Base-by-base conservation (phyloP, 2,329 filamentous ascomycete genomes). In the Scedosporium aurantiacum region DNA sequence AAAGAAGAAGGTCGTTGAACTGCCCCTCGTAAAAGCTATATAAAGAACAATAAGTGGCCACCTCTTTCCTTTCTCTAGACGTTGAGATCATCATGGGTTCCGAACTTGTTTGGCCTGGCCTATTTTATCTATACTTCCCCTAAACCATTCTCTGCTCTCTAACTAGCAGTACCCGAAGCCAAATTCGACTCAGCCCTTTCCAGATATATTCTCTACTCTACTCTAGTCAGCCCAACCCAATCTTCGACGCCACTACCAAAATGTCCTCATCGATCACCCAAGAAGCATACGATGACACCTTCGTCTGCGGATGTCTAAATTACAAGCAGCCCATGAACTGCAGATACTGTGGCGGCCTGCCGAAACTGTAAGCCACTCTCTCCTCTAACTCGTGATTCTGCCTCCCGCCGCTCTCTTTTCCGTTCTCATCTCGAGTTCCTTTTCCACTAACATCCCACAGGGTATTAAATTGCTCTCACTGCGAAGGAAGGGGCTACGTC, bases 281-380 rank as follows among this genome's bases (percentile, higher is more conserved):
- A 43, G 58, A 37, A 50, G 12, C 16, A 18, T 23, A 57, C 4
- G 55, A 57, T 37, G 25, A 18, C 10, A 8, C 41, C 43, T 28
- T 25, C 21, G 58, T 60, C 41, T 60, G 58, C 58, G 58, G 58
- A 41, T 60, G 58, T 32, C 16, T 60, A 18, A 32, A 14, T 6
- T 37, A 7, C 5, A 32, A 32, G 43, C 28, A 50, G 6, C 45
- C 47, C 28, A 18, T 41, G 10, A 18, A 43, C 28, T 60, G 58
- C 47, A 45, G 45, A 8, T 32, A 55, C 27, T 60, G 58, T 18
- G 47, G 25, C 25, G 58, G 58, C 18, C 45, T 54, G 5, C 16
- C 45, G 27, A 54, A 47, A 12, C 25, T 14, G 58, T 54, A 25
- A 54, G 58, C 54, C 16, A 8, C 43, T 37, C 32, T 37, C 32